Evolutionary conservation across 139 green algal species (phyloP).

Genomic region (Gonium pectorale): DNA sequence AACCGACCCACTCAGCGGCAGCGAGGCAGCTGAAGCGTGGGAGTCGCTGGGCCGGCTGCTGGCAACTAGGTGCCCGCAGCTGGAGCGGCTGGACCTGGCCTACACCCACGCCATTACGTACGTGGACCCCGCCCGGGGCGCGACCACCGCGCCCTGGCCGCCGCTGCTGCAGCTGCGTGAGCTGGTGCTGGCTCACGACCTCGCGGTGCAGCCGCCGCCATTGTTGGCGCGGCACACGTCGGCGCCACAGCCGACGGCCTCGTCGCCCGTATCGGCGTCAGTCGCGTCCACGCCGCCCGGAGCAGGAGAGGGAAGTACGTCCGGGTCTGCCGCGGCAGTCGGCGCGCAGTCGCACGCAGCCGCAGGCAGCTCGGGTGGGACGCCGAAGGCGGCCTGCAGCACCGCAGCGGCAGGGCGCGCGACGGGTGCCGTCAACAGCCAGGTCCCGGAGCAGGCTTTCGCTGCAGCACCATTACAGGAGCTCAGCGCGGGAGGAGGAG

Average conservation of each 20-base stretch:
- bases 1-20: not conserved
- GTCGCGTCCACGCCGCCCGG: no score
- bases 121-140: conserved; percentile 13
- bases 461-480: not conserved
- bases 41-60: not conserved
- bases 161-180: not conserved
- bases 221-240: not conserved
- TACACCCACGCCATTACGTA: conserved; percentile 32
- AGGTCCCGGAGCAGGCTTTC: no score
- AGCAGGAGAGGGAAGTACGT: not conserved
- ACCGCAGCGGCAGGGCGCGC: no score
- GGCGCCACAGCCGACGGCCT: not conserved
- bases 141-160: conserved; percentile 1
- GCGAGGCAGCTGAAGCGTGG: conserved; percentile 2
- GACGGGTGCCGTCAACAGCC: no score
- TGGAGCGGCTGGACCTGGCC: conserved; percentile 26
- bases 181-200: conserved; percentile 15
- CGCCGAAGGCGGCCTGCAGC: no score
- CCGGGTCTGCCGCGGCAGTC: not conserved
- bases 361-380: no score
- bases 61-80: not conserved
- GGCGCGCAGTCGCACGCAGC: not conserved
- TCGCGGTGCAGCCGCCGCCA: conserved; percentile 12
- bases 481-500: not conserved
- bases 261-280: not conserved